phyloP scores from a whole-genome alignment of 1,284 basidiomycete species.

The Cutaneotrichosporon curvatum region DNA sequence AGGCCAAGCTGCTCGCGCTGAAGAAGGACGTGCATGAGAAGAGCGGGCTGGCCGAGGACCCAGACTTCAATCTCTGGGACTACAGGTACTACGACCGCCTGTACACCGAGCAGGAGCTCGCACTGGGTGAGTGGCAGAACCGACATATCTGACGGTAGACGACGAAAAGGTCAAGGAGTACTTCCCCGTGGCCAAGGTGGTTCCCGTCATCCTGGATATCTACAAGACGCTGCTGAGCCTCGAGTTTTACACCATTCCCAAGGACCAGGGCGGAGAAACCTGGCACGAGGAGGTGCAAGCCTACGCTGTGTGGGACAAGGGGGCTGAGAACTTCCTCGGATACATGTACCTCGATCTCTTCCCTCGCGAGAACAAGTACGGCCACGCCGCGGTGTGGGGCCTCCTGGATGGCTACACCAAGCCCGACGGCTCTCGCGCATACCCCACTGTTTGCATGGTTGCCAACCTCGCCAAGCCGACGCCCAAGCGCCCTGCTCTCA shows the following conservation, averaged over 20 bases:
- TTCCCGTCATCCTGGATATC: conserved; percentile 18
- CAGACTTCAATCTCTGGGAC: conserved; percentile 19
- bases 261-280: conserved; percentile 12
- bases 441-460: conserved; percentile 48
- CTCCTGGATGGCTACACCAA: conserved; percentile 41
- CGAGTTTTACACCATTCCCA: conserved; percentile 14
- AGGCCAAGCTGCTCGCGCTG: conserved; percentile 12
- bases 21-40: conserved; percentile 16
- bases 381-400: conserved; percentile 81
- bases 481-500: conserved; percentile 67
- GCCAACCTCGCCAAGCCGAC: conserved; percentile 52
- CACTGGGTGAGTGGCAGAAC: conserved; percentile 1
- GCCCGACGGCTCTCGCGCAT: conserved; percentile 27
- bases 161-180: conserved; percentile 22
- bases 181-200: conserved; percentile 22
- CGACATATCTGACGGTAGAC: neutral
- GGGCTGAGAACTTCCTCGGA: conserved; percentile 50
- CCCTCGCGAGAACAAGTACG: conserved; percentile 75
- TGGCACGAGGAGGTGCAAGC: conserved; percentile 19
- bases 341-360: conserved; percentile 78
- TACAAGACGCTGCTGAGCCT: conserved; percentile 18
- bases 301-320: conserved; percentile 33
- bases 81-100: conserved; percentile 22
- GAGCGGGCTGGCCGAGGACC: conserved; percentile 9
- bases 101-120: conserved; percentile 17